These are phyloP conservation scores for Botrytis galanthina DNA, from an alignment of 2,329 filamentous ascomycete species.

Conservation along the genomic window DNA sequence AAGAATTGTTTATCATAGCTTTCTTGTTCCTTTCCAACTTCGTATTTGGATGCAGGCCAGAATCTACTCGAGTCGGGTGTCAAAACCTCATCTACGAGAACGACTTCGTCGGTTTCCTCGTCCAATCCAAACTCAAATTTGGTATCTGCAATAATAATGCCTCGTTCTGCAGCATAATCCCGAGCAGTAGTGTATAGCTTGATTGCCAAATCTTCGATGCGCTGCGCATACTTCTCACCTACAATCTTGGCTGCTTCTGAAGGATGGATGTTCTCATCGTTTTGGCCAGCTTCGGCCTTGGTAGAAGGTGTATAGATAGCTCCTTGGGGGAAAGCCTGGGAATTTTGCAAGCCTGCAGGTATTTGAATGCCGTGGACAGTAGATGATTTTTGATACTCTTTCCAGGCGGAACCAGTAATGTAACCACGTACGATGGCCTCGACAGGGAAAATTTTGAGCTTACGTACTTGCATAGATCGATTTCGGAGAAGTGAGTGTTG, in stretches of 20 bases:
- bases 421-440: constrained; percentile 73
- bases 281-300: constrained; percentile 64
- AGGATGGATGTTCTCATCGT: constrained; percentile 69
- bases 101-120: constrained; percentile 56
- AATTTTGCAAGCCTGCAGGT: constrained; percentile 57
- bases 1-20: constrained; percentile 89
- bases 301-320: constrained; percentile 67
- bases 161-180: constrained; percentile 54
- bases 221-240: constrained; percentile 56
- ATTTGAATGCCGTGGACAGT: constrained; percentile 66
- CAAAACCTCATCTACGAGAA: constrained; percentile 70
- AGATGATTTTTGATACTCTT: constrained; percentile 61
- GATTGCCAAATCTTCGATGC: constrained; percentile 58
- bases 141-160: constrained; percentile 71
- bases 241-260: constrained; percentile 49
- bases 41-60: constrained; percentile 75
- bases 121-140: constrained; percentile 73
- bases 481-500: constrained; percentile 47
- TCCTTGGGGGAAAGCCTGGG: constrained; percentile 55
- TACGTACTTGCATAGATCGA: constrained; percentile 65
- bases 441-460: constrained; percentile 62
- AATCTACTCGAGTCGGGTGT: constrained; percentile 84
- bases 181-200: constrained; percentile 57
- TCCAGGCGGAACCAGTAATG: constrained; percentile 71
- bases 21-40: constrained; percentile 69